These are phyloP conservation scores for Gracilaria gracilis DNA, from an alignment of 23 red algal species.

Conservation along the genomic window DNA sequence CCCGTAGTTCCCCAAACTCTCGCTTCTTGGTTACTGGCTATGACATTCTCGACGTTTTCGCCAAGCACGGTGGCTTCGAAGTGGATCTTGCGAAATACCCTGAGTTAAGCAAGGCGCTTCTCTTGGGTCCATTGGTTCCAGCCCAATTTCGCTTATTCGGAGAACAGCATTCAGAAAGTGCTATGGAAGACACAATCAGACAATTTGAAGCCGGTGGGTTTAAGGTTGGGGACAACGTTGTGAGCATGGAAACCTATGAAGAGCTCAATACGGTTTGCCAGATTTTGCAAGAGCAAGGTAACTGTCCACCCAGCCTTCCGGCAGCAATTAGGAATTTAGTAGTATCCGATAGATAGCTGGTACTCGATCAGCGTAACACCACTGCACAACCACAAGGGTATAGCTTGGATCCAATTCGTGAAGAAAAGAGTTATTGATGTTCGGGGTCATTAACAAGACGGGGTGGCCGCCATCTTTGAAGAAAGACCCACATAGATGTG, in stretches of 20 bases:
- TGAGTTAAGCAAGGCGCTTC: background rate
- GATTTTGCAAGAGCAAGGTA: background rate
- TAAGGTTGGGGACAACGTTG: background rate
- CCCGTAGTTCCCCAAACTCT: background rate
- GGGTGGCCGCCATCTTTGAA: no score
- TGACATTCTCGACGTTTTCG: conserved; percentile 37
- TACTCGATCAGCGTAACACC: no score
- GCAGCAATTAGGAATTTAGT: background rate
- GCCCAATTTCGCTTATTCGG: conserved; percentile 58
- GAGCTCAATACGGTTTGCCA: background rate
- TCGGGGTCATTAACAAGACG: no score
- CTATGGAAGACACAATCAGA: conserved; percentile 7
- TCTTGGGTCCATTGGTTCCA: conserved; percentile 40
- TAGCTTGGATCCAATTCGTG: no score
- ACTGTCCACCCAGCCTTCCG: background rate
- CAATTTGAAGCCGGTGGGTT: conserved; percentile 17
- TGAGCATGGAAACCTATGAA: background rate
- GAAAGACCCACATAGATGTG: no score
- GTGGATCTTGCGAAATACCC: conserved; percentile 25
- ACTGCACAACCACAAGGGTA: no score
- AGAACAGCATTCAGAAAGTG: background rate
- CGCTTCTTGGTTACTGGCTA: background rate
- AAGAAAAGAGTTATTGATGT: no score
- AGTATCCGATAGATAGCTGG: background rate
- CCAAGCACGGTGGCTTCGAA: conserved; percentile 3